Conservation (phyloP, 2,329 filamentous ascomycete species). For the Drechslera avenae region DNA sequence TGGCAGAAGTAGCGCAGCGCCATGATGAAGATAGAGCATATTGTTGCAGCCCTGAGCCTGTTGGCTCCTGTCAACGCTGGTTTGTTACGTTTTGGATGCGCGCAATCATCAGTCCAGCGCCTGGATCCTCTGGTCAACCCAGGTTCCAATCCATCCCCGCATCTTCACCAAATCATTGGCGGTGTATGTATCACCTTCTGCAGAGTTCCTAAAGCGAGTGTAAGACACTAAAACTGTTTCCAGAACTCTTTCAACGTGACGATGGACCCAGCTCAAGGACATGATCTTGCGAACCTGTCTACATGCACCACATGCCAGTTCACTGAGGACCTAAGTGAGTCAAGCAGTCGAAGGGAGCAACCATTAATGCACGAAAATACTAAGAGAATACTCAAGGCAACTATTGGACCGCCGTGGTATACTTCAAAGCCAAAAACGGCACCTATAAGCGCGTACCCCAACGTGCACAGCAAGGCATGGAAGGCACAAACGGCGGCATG, state of each 20-base stretch:
- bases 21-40: slow-evolving; percentile 25
- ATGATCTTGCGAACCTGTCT: slow-evolving; percentile 37
- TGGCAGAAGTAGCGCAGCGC: no score
- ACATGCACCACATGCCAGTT: slow-evolving; percentile 54
- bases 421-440: slow-evolving; percentile 35
- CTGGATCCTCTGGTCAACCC: slow-evolving; percentile 44
- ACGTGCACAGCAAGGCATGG: slow-evolving; percentile 50
- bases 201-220: neutral
- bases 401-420: slow-evolving; percentile 43
- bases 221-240: neutral
- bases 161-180: slow-evolving; percentile 51
- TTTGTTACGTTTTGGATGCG: slow-evolving; percentile 35
- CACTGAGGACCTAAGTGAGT: slow-evolving; percentile 44
- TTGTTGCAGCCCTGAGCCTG: slow-evolving; percentile 27
- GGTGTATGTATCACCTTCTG: slow-evolving; percentile 31
- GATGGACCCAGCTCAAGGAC: slow-evolving; percentile 43
- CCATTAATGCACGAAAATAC: neutral
- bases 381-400: slow-evolving; percentile 26
- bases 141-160: slow-evolving; percentile 43
- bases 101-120: slow-evolving; percentile 34
- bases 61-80: slow-evolving; percentile 25
- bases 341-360: neutral
- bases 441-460: slow-evolving; percentile 52
- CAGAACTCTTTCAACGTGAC: slow-evolving; percentile 55
- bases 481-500: slow-evolving; percentile 50